Base-by-base conservation (phyloP, 345 rosid genomes). In the Linum usitatissimum region DNA sequence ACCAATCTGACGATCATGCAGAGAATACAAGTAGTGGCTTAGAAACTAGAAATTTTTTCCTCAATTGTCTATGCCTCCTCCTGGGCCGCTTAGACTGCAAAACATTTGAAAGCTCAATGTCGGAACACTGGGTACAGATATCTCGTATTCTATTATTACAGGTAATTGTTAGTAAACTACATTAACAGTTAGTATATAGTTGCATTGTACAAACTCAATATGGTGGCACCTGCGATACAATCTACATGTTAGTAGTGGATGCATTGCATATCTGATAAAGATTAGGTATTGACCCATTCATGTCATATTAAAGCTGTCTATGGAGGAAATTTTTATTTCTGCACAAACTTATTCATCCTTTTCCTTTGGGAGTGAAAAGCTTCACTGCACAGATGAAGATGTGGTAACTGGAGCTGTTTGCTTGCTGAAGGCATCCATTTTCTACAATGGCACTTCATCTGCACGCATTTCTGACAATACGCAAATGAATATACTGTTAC, bases 51-150 rank as follows among this genome's bases (percentile, higher is more conserved):
- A 86, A 80, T 65, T 88, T 91, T 80, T 91, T 91, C 79, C 68
- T 88, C 48, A 85, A 76, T 69, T 86, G 96, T 75, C 68, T 91
- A 65, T 91, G 98, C 81, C 98, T 91, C 68, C 73, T 91, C 28
- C 77, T 91, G 79, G 96, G 98, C 54, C 94, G 95, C 53, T 73
- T 86, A 66, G 86, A 82, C 62, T 71, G 84, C 62, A 86, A 79
- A 76, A 86, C 78, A 69, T 73, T 88, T 53, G 87, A 86, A 75
- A 76, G 64, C 58, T 68, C 66, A 21, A 30, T 84, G 61, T 79
- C 78, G 21, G 92, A 82, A 59, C 83, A 78, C 68, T 88, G 98
- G 68, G 67, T 66, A 65, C 86, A 79, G 81, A 83, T 86, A 55
- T 79, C 88, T 28, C 80, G 65, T 49, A 63, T 76, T 63, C 90